Base-by-base conservation (phyloP, 2,329 filamentous ascomycete species). In the Cercospora nicotianae region DNA sequence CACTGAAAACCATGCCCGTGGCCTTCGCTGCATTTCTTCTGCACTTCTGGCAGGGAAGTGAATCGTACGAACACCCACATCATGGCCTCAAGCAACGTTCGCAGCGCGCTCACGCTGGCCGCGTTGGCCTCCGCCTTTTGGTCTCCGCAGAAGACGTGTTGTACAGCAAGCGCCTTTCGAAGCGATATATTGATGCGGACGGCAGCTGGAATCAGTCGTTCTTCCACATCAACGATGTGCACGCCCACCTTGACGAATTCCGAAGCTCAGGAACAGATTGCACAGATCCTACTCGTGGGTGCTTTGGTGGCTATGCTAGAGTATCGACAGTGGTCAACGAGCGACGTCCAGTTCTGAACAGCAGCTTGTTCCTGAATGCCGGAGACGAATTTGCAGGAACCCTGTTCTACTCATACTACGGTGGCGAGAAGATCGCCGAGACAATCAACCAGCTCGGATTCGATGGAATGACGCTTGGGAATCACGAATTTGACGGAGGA, bases 321-420 rank as follows among this genome's bases (percentile, higher is more conserved):
- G 85, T 90, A 76, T 89, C 89, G 81, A 83, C 84, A 20, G 83
- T 87, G 5, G 79, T 90, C 42, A 83, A 89, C 63, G 81, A 85
- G 72, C 83, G 87, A 28, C 84, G 87, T 31, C 83, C 85, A 5
- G 81, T 82, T 31, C 82, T 88, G 73, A 83, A 86, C n/a, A 86
- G 89, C 74, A 87, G 86, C 65, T 80, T 90, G 16, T 86, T 87
- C 79, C 80, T 90, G 57, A 89, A 90, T 65, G 86, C 85, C 2
- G 89, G 89, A n/a, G 89, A 90, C 72, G 89, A 90, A 75, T 90
- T 90, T 75, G 87, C 90, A 72, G 88, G 89, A 64, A 90, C 89
- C 0, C 81, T 90, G 7, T 90, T 89, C 80, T 90, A 89, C 79
- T 84, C 84, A 3, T 90, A 85, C 77, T 90, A 90, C 73, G 85